A percentile compares a stretch with the other conserved stretches of the same genome.
phyloP scores from a whole-genome alignment of 2,329 filamentous ascomycete species.

The Byssoonygena ceratinophila region DNA sequence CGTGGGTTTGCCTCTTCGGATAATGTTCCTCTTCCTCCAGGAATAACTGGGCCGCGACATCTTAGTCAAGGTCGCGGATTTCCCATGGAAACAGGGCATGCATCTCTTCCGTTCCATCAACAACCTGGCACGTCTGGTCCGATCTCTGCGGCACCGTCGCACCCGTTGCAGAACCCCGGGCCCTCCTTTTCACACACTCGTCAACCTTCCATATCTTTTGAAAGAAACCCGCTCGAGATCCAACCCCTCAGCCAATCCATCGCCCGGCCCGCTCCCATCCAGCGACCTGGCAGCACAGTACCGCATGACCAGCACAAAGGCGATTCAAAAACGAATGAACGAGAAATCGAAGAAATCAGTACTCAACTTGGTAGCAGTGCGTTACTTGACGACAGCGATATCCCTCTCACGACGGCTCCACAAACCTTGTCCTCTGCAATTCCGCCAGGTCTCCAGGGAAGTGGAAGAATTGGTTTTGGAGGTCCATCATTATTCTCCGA shows the following conservation, averaged over 20 bases:
- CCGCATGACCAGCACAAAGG: constrained; percentile 40
- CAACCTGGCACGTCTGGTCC: constrained; percentile 35
- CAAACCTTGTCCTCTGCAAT: constrained; percentile 31
- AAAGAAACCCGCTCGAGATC: constrained; percentile 50
- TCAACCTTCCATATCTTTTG: constrained; percentile 58
- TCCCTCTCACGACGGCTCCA: constrained; percentile 46
- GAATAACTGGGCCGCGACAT: constrained; percentile 51
- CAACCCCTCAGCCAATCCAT: constrained; percentile 59
- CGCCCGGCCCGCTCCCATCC: constrained; percentile 73
- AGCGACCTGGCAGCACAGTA: constrained; percentile 65
- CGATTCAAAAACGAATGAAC: constrained; percentile 35
- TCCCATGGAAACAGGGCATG: constrained; percentile 38
- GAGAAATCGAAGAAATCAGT: constrained; percentile 60
- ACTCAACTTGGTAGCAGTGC: constrained; percentile 84
- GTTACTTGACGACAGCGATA: constrained; percentile 64
- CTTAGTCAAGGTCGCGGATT: constrained; percentile 48
- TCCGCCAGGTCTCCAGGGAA: constrained; percentile 40
- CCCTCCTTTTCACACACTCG: constrained; percentile 55
- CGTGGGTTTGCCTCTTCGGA: constrained; percentile 44
- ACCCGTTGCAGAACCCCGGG: constrained; percentile 27
- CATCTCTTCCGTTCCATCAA: constrained; percentile 33
- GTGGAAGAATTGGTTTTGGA: constrained; percentile 35
- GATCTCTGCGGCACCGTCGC: constrained; percentile 26
- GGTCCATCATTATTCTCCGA: constrained; percentile 36
- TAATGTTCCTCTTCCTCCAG: constrained; percentile 46